Base-by-base conservation (phyloP, 768 basidiomycete genomes). In the Leccinum ochraceum region DNA sequence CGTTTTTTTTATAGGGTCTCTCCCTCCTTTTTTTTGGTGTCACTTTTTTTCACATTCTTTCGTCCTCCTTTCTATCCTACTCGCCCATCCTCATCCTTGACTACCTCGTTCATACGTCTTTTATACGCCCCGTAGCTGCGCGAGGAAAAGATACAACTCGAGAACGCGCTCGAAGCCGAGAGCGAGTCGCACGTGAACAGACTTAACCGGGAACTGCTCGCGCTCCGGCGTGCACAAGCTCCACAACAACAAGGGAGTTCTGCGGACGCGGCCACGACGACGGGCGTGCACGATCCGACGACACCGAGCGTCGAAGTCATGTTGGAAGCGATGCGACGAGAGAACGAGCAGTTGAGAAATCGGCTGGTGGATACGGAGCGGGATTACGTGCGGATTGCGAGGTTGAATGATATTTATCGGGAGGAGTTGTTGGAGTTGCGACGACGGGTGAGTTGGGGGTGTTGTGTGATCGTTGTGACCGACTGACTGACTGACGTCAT, bases 111-210 rank as follows among this genome's bases (percentile, higher is more conserved):
- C 20, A 11, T 4, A 20, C 20, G 46, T 17, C 17, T 44, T 10
- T 44, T 53, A 26, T 26, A 51, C 53, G 51, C 22, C 36, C 57
- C n/a, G 4, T 59, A 93, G 92, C 81, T 94, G 53, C 81, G 87
- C 36, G 89, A 92, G 69, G 92, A 94, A 75, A 94, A 94, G 69
- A 89, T 94, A 51, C 84, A 85, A 24, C 79, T 93, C 37, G 92
- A 93, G 72, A 93, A 93, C 69, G 82, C 79, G 2, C 82, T 91
- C 37, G 92, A 94, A 73, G 92, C 90, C 9, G 92, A 94, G 73
- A 88, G 84, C n/a, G 91, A 94, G 74, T 86, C 83, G 17, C 90
- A 92, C 75, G 92, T 93, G 59, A 92, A 92, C 65, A 77, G 84
- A 58, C 78, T 94, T 42, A 84, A 85, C 28, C 77, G 90, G 51